These are phyloP conservation scores for Diaporthe sp. DNA, from an alignment of 2,329 filamentous ascomycete genomes.

Conservation along the genomic window DNA sequence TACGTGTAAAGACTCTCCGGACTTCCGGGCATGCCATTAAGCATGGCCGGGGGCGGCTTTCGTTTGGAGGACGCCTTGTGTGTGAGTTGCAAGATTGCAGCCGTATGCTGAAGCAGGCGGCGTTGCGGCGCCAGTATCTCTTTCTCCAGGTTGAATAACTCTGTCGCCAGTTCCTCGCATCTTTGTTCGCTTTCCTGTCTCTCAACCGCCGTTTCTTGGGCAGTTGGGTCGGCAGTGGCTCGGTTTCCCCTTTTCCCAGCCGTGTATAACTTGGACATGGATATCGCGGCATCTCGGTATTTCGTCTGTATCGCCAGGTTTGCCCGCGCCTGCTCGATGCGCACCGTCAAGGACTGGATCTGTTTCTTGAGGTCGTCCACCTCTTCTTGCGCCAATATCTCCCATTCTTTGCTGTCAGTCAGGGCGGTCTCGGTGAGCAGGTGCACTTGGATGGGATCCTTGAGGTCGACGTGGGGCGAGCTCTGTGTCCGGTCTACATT, in stretches of 20 bases:
- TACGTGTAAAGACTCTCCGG: slow-evolving; percentile 83
- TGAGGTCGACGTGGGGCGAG: slow-evolving; percentile 71
- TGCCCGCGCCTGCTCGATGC: slow-evolving; percentile 85
- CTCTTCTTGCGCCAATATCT: slow-evolving; percentile 91
- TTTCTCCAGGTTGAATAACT: slow-evolving; percentile 85
- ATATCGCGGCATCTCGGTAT: slow-evolving; percentile 92
- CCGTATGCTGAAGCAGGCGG: slow-evolving; percentile 88
- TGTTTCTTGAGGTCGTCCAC: slow-evolving; percentile 94
- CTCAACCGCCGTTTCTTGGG: slow-evolving; percentile 79
- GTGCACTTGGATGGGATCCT: slow-evolving; percentile 87
- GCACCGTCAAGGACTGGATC: slow-evolving; percentile 76
- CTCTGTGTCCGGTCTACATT: slow-evolving; percentile 67
- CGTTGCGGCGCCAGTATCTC: slow-evolving; percentile 81
- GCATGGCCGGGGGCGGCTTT: slow-evolving; percentile 57
- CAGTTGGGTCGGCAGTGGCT: slow-evolving; percentile 61
- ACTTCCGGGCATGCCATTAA: slow-evolving; percentile 77
- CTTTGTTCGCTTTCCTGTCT: slow-evolving; percentile 81
- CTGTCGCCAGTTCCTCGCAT: slow-evolving; percentile 86
- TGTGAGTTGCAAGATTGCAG: slow-evolving; percentile 90
- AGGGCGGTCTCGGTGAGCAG: slow-evolving; percentile 94
- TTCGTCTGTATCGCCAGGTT: slow-evolving; percentile 93
- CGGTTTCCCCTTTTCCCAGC: slow-evolving; percentile 66
- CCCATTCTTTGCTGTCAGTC: slow-evolving; percentile 86
- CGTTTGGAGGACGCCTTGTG: slow-evolving; percentile 81
- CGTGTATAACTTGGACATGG: slow-evolving; percentile 82